Evolutionary conservation across 2,329 filamentous ascomycete genomes (phyloP).

Genomic region (Exophiala xenobiotica): DNA sequence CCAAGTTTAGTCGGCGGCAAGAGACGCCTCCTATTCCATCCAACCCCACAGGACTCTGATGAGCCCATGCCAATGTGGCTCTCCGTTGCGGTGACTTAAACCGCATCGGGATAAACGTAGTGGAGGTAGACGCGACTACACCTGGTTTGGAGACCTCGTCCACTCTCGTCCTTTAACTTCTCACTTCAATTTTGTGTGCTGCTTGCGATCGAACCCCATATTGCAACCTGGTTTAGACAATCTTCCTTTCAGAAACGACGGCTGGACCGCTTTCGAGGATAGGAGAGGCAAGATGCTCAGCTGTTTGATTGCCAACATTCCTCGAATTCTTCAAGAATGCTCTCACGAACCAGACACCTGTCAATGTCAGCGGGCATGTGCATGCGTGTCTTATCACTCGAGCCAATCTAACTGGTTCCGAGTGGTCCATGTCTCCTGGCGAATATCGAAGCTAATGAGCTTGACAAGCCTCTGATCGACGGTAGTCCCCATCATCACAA

Average conservation of each 20-base stretch:
- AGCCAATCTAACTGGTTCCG: conserved; percentile 12
- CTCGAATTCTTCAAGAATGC: too few species aligned
- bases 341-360: background rate
- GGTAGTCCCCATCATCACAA: conserved; percentile 13
- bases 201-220: too few species aligned
- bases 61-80: conserved; percentile 1
- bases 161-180: too few species aligned
- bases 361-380: background rate
- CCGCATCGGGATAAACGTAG: background rate
- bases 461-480: conserved; percentile 23
- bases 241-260: too few species aligned
- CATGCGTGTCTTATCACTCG: conserved; percentile 2
- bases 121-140: conserved; percentile 2
- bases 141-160: background rate
- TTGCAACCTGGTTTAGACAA: too few species aligned
- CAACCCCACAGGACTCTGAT: background rate
- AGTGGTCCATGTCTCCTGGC: conserved; percentile 4
- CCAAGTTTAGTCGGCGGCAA: conserved; percentile 3
- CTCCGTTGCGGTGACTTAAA: background rate
- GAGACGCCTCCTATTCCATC: background rate
- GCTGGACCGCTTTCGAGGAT: background rate
- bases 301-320: too few species aligned
- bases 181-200: too few species aligned
- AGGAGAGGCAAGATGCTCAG: too few species aligned
- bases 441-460: conserved; percentile 15